Evolutionary conservation across 345 rosid species (phyloP), one percentile per base, ranked within the genome.

Genomic region (Hevea brasiliensis): DNA sequence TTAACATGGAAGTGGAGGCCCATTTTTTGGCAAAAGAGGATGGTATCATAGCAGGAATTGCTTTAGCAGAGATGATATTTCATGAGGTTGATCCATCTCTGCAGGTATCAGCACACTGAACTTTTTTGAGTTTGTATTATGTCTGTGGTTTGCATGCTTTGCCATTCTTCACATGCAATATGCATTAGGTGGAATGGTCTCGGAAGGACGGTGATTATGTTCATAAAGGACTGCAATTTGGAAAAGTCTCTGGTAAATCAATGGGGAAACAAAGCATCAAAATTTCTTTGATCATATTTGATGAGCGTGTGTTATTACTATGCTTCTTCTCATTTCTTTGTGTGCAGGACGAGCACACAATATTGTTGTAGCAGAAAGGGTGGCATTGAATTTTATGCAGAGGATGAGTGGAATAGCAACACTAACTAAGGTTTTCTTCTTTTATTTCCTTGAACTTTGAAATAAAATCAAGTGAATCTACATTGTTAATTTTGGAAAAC

Each of bases 351-450:
- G 79, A 59, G 97, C 99, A 32, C 96, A 87, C 79, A 90, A 81
- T 77, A 85, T 96, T 68, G 89, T 96, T 78, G 89, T 89, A 67
- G 91, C 98, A 17, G 99, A 96, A 86, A 87, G 99, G 71, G 90
- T 93, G 75, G 97, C 77, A 72, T 87, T 96, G 64, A 93, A 96
- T 76, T 96, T 93, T 81, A 90, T 96, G 93, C 98, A 96, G 82
- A 87, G 95, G 85, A 96, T 93, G 98, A 96, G 98, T 67, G 99
- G 97, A 74, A 91, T 93, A 79, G 99, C 99, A 4, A 91, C 99
- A 26, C 82, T 96, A 71, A 93, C 99, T 59, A 91, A 89, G 96
- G 98, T 92, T 59, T 70, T 11, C 66, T 55, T 10, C 40, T 51
- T 48, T 53, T 23, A n/a, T 57, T 65, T 57, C 8, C 44, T 73